Conservation (phyloP, 768 basidiomycete species). For the Amanita exitialis region DNA sequence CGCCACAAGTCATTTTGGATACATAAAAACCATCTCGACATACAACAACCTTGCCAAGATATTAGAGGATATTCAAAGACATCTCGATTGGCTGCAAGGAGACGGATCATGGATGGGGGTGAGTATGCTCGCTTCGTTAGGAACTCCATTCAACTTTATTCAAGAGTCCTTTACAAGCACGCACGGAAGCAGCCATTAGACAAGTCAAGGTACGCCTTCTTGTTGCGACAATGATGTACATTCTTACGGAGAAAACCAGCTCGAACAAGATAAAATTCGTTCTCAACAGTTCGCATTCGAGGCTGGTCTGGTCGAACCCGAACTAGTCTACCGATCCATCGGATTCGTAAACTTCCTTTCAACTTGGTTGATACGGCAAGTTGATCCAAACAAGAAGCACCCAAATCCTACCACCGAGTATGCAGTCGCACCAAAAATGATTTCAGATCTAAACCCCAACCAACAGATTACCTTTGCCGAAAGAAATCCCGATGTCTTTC, state of each 20-base stretch:
- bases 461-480: conserved; percentile 73
- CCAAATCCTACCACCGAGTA: conserved; percentile 63
- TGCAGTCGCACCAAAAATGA: conserved; percentile 16
- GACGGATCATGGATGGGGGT: conserved; percentile 82
- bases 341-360: conserved; percentile 86
- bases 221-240: not conserved
- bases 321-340: conserved; percentile 67
- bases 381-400: conserved; percentile 71
- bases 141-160: conserved; percentile 1
- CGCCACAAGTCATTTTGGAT: conserved; percentile 84
- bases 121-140: conserved; percentile 16
- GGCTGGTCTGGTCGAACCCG: conserved; percentile 81
- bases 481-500: conserved; percentile 79
- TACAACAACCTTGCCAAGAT: conserved; percentile 69
- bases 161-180: conserved; percentile 64
- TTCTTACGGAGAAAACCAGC: conserved; percentile 23
- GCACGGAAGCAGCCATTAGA: conserved; percentile 69
- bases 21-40: conserved; percentile 69
- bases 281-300: conserved; percentile 74
- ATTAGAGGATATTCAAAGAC: conserved; percentile 64
- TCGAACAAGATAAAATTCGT: conserved; percentile 59
- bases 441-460: not conserved
- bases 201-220: conserved; percentile 52
- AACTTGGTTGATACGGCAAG: conserved; percentile 87
- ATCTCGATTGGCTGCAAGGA: conserved; percentile 65